Evolutionary conservation across 331 rosid genomes (phyloP).

Genomic region (Malus hybrid): DNA sequence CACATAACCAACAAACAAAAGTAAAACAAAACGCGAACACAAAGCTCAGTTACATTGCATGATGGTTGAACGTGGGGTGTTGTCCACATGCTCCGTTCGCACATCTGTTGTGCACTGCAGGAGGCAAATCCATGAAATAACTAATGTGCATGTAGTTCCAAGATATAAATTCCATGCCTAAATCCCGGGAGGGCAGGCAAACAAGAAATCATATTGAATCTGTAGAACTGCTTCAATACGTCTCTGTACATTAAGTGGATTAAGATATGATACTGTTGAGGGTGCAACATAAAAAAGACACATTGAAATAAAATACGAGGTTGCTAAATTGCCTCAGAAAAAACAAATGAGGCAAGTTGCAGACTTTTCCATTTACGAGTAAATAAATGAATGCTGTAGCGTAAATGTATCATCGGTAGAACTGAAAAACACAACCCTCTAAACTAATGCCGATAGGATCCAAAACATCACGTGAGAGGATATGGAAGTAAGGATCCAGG

Average conservation of each 20-base stretch:
- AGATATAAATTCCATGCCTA: neutral
- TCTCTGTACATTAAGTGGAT: no score
- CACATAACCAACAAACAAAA: neutral
- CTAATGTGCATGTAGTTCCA: neutral
- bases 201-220: no score
- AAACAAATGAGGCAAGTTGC: neutral
- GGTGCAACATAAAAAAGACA: no score
- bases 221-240: no score
- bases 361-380: neutral
- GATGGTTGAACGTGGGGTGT: neutral
- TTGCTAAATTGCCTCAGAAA: constrained; percentile 10
- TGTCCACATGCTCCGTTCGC: neutral
- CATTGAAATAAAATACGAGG: no score
- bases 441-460: neutral
- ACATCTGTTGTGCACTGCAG: neutral
- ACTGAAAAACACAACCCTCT: neutral
- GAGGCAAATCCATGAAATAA: neutral
- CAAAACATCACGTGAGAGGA: neutral
- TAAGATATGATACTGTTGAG: no score
- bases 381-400: neutral
- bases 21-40: neutral
- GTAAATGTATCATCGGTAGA: neutral
- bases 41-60: neutral
- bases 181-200: constrained; percentile 36
- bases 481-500: neutral